Evolutionary conservation across 768 basidiomycete genomes (phyloP).

Genomic region (Piloderma croceum): DNA sequence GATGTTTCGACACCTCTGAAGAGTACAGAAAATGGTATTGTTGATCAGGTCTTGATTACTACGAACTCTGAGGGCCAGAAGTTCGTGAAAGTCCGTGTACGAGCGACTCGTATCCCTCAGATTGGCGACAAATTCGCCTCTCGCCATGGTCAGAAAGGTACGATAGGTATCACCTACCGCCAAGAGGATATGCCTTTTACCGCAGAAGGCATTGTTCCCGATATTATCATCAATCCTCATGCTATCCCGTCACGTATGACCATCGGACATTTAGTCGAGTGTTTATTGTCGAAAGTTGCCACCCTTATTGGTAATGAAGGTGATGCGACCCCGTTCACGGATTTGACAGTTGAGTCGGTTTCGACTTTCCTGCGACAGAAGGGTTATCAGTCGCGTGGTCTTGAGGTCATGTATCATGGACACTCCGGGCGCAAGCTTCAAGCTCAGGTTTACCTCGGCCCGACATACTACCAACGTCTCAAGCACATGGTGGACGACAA

Average conservation of each 20-base stretch:
- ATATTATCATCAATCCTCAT: conserved; percentile 98
- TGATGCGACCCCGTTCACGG: conserved; percentile 98
- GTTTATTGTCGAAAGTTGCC: conserved; percentile 92
- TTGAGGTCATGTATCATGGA: conserved; percentile 98
- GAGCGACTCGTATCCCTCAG: conserved; percentile 94
- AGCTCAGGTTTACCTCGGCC: conserved; percentile 96
- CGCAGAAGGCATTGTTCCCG: conserved; percentile 92
- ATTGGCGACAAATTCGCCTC: conserved; percentile 99
- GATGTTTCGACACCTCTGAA: conserved; percentile 98
- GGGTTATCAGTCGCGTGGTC: conserved; percentile 94
- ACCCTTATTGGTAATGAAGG: conserved; percentile 96
- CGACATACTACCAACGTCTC: conserved; percentile 96
- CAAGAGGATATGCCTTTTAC: conserved; percentile 99
- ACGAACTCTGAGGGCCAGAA: conserved; percentile 95
- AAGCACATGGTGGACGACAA: conserved; percentile 99
- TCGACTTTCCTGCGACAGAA: conserved; percentile 83
- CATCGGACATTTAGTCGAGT: conserved; percentile 98
- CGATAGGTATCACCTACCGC: conserved; percentile 98
- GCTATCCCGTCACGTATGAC: conserved; percentile 99
- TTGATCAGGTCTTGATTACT: conserved; percentile 95
- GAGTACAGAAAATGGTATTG: conserved; percentile 95
- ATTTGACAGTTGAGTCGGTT: conserved; percentile 96
- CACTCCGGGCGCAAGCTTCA: conserved; percentile 98
- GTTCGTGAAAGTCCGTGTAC: conserved; percentile 96
- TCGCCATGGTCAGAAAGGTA: conserved; percentile 99